Base-by-base conservation (phyloP, 1,284 basidiomycete species). In the Rhodotorula sp. region DNA sequence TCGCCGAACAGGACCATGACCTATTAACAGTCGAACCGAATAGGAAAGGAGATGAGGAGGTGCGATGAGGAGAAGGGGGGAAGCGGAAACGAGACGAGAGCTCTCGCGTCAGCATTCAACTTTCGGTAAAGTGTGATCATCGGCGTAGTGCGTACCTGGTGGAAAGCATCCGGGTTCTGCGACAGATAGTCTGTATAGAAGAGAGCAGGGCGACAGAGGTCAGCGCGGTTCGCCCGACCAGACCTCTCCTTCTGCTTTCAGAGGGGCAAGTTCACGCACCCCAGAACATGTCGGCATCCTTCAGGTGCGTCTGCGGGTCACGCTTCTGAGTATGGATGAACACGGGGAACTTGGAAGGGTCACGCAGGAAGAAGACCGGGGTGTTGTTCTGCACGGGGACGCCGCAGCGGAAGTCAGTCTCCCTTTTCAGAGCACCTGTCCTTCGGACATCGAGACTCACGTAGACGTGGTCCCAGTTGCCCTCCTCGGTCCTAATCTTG, bases 261-360 rank as follows among this genome's bases (percentile, higher is more conserved):
- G n/a, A 10, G 49, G 10, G 14, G n/a, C 6, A 10, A 34, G 57
- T 20, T 5, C 21, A 58, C 51, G n/a, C 34, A 60, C 56, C 54
- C 58, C 56, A 64, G 54, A 62, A 65, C 61, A 62, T 54, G 61
- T 73, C 89, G 48, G 89, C 79, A 84, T 92, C 91, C 82, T 91
- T 92, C 75, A 92, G 82, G 82, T 94, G 90, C 16, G 91, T 93
- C 81, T 92, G 90, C 29, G 92, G 92, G 82, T 91, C 89, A 79
- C 92, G 87, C 86, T 97, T 96, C 83, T 94, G 92, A 49, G 92
- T 93, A 85, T 96, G 93, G 79, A 96, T 95, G 84, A 97, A 95
- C 84, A 92, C 88, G 14, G 85, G 84, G 80, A 87, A 87, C 79
- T 86, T 85, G 51, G 81, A 81, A 1, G 83, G 81, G 78, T 81